These are phyloP conservation scores for Capronia americana DNA, from an alignment of 2,329 filamentous ascomycete species.

Conservation along the genomic window DNA sequence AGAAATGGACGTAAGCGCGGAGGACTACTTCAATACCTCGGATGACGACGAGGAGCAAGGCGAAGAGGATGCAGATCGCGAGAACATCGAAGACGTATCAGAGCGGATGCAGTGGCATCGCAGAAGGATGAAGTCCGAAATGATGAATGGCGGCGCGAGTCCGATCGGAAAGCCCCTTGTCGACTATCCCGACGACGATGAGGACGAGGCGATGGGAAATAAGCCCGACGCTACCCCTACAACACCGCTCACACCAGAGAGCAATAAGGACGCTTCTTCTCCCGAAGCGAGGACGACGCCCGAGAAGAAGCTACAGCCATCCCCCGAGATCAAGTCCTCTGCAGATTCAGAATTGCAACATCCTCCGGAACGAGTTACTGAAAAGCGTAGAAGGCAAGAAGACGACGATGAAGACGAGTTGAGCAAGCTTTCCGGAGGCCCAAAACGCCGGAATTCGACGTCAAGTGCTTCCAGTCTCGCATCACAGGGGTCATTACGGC, in stretches of 20 bases:
- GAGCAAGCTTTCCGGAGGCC: slow-evolving; percentile 72
- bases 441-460: slow-evolving; percentile 55
- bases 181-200: slow-evolving; percentile 91
- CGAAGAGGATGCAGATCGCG: slow-evolving; percentile 38
- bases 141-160: slow-evolving; percentile 66
- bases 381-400: slow-evolving; percentile 77
- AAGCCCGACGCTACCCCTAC: slow-evolving; percentile 40
- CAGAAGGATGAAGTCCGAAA: slow-evolving; percentile 33
- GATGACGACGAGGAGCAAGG: slow-evolving; percentile 81
- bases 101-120: slow-evolving; percentile 37
- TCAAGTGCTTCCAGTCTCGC: slow-evolving; percentile 42
- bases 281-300: slow-evolving; percentile 39
- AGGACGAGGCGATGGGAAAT: slow-evolving; percentile 67
- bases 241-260: slow-evolving; percentile 42
- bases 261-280: slow-evolving; percentile 36
- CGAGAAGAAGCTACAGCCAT: slow-evolving; percentile 40
- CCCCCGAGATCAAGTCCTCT: slow-evolving; percentile 44
- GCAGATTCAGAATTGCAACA: slow-evolving; percentile 46
- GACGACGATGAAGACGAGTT: slow-evolving; percentile 94
- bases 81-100: slow-evolving; percentile 28
- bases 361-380: slow-evolving; percentile 78
- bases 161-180: slow-evolving; percentile 76
- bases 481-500: slow-evolving; percentile 33
- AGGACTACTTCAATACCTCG: slow-evolving; percentile 91
- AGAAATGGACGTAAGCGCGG: slow-evolving; percentile 83